Evolutionary conservation across 148 eudicot species (phyloP), one percentile per base, ranked within the genome.

Genomic region (Cornus controversa): DNA sequence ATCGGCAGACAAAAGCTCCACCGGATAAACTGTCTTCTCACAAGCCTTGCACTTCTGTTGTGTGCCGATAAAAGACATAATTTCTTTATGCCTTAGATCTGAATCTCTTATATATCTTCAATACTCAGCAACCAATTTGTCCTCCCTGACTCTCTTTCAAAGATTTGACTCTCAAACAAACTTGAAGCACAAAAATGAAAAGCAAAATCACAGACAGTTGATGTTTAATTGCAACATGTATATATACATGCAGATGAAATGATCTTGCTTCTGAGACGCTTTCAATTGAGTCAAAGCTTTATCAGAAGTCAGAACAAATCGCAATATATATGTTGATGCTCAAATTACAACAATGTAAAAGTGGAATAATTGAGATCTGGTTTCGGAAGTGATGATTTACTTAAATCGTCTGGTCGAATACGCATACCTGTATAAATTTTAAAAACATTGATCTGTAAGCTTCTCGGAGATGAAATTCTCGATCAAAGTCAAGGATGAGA

Each of bases 11-110:
- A 91, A 79, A 42, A 85, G 84, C 87, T 94, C 98, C 79, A 94
- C 87, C 22, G 90, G 78, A 78, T 94, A 94, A 64, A 94, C 98
- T 4, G 98, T 94, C 88, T 94, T 94, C 72, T 88, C 93, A 65
- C 98, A 94, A 45, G 88, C 98, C 90, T 90, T 94, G 90, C 98
- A 94, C 82, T 92, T 91, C 75, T 94, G 89, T 28, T 80, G 82
- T 23, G 98, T 94, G 67, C 98, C 98, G 22, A 85, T 89, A 77
- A 94, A 94, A 76, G 96, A 87, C 93, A 89, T 90, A 40, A 40
- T 40, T 40, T 9, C 74, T 71, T 80, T 85, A 81, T 2, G 15
- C 64, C 11, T 34, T 40, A 40, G 45, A 40, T 40, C 45, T 40
- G 4, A 36, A 2, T 36, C 6, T 36, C 37, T 36, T 36, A 4